Base-by-base conservation (phyloP, 1,139 yeast genomes). In the Saccharomyces hybrid region DNA sequence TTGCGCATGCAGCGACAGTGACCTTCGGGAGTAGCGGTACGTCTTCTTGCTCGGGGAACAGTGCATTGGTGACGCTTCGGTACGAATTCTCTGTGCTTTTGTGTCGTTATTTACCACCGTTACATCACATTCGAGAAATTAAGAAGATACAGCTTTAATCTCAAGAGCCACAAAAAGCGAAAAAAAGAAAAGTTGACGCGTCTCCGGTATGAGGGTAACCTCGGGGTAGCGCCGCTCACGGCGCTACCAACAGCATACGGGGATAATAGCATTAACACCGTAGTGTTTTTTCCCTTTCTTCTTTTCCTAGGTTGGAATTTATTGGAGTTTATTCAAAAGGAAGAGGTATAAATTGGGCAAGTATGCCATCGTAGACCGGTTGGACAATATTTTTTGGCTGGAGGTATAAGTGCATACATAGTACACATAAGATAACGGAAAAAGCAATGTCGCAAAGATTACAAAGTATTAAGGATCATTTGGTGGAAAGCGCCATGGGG, bases 391-490 rank as follows among this genome's bases (percentile, higher is more conserved):
- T 20, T 20, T 20, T 20, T 20, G 23, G 23, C 23, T 20, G 23
- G 23, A 20, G 23, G 23, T 20, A 20, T 20, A 20, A 20, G 23
- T 20, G 23, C 23, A 20, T 20, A 20, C 23, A 20, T 20, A 20
- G 23, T 20, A 20, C 23, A 20, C 23, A 20, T 20, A 20, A 20
- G 23, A 20, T 20, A 20, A 20, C 23, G 23, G 23, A 20, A 20
- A 20, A 20, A 20, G 23, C 23, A 20, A 8, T 63, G 66, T 55
- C 65, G n/a, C 56, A 82, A 61, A 81, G 89, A 79, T 74, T 83
- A 64, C 75, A 76, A 59, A 86, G 82, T 70, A 73, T 83, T 64
- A 73, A 78, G 53, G 79, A 79, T 54, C 88, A 83, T 67, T 72
- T 83, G 64, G 70, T 71, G 54, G 77, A 81, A 46, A 71, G 61